Conservation (phyloP, 169 alveolate genomes). For the Theileria sp. region DNA sequence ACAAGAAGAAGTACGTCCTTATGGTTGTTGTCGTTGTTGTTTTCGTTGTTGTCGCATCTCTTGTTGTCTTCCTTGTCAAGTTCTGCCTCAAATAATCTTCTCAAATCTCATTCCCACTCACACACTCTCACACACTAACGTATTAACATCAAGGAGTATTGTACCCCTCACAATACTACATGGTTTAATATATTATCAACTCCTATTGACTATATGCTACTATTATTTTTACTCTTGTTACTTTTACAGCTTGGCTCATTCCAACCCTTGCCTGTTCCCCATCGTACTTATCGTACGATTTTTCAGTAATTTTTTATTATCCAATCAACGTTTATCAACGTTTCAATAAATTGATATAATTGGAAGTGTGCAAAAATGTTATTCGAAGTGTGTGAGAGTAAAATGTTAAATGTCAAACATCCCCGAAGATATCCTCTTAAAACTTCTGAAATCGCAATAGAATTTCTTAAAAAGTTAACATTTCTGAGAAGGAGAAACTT, state of each 20-base stretch:
- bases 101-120: background rate
- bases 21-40: constrained; percentile 21
- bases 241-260: too few relatives aligned
- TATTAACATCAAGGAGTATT: background rate
- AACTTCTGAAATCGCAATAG: background rate
- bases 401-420: background rate
- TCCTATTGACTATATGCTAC: background rate
- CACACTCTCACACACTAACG: background rate
- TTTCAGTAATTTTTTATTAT: too few relatives aligned
- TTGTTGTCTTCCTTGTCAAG: constrained; percentile 16
- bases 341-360: too few relatives aligned
- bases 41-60: constrained; percentile 22
- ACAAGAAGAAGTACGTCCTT: constrained; percentile 20
- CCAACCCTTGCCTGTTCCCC: too few relatives aligned
- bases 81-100: constrained; percentile 8
- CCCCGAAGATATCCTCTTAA: background rate
- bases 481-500: background rate
- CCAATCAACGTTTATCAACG: too few relatives aligned
- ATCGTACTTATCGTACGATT: background rate
- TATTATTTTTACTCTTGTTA: too few relatives aligned
- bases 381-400: background rate
- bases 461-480: too few relatives aligned
- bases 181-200: background rate
- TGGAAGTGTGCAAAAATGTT: too few relatives aligned
- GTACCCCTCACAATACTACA: background rate